phyloP scores from a whole-genome alignment of 169 alveolate genomes.

The Plasmodium yoelii region DNA sequence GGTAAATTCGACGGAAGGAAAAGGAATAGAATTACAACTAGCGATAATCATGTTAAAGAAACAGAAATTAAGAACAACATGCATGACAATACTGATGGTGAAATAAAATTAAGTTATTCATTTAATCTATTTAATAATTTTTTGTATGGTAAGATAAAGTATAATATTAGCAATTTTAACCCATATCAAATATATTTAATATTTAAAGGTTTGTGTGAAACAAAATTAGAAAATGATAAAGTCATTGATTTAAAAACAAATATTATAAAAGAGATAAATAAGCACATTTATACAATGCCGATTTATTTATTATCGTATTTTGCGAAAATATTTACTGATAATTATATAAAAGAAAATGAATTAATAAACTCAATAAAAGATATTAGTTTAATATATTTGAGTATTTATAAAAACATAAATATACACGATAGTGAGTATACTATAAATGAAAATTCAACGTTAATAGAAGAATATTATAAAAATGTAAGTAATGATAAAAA shows the following conservation, averaged over 20 bases:
- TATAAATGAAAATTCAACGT: slow-evolving; percentile 24
- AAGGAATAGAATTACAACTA: background rate
- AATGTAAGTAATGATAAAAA: slow-evolving; percentile 11
- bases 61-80: background rate
- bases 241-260: slow-evolving; percentile 21
- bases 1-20: background rate
- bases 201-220: slow-evolving; percentile 50
- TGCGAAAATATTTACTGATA: slow-evolving; percentile 42
- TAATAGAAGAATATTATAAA: slow-evolving; percentile 57
- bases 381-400: slow-evolving; percentile 37
- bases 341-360: slow-evolving; percentile 27
- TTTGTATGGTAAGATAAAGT: slow-evolving; percentile 67
- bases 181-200: slow-evolving; percentile 36
- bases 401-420: slow-evolving; percentile 23
- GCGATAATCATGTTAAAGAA: background rate
- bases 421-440: slow-evolving; percentile 38
- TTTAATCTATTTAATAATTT: slow-evolving; percentile 58
- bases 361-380: slow-evolving; percentile 31
- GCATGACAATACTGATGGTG: background rate
- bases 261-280: slow-evolving; percentile 16
- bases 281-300: slow-evolving; percentile 35
- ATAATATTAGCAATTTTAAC: slow-evolving; percentile 33
- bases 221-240: slow-evolving; percentile 32
- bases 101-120: slow-evolving; percentile 11
- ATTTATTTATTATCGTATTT: slow-evolving; percentile 35